Evolutionary conservation across 176 grass and related monocot genomes (phyloP).

Genomic region (Ensete ventricosum): DNA sequence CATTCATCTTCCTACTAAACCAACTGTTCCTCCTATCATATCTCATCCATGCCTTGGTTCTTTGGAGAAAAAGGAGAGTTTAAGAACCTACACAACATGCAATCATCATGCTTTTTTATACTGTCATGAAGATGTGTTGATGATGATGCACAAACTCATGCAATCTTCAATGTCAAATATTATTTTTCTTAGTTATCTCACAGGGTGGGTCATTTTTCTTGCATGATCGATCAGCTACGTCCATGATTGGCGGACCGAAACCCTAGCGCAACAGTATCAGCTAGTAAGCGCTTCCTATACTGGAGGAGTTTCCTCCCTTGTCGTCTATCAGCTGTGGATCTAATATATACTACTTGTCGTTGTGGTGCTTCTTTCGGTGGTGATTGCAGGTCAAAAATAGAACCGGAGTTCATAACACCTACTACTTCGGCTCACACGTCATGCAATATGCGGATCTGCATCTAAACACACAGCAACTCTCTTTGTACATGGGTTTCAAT

Average conservation of each 20-base stretch:
- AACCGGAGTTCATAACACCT: constrained; percentile 44
- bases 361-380: constrained; percentile 1
- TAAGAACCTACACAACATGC: no score
- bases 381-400: constrained; percentile 65
- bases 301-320: not conserved
- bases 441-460: constrained; percentile 80
- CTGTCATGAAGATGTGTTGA: no score
- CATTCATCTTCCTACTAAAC: not conserved
- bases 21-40: no score
- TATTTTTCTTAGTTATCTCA: no score
- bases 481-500: constrained; percentile 69
- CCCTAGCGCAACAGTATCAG: constrained; percentile 73
- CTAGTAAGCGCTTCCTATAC: constrained; percentile 27
- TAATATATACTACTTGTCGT: constrained; percentile 12
- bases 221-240: constrained; percentile 52
- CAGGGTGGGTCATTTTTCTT: constrained; percentile 7
- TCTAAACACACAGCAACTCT: constrained; percentile 42
- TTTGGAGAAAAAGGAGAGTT: no score
- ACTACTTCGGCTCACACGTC: constrained; percentile 66
- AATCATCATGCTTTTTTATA: no score
- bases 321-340: not conserved
- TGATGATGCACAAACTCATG: no score
- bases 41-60: no score
- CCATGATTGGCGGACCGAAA: constrained; percentile 70
- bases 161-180: no score